Evolutionary conservation across 208 protist genomes (phyloP).

Genomic region (Leishmania guyanensis): DNA sequence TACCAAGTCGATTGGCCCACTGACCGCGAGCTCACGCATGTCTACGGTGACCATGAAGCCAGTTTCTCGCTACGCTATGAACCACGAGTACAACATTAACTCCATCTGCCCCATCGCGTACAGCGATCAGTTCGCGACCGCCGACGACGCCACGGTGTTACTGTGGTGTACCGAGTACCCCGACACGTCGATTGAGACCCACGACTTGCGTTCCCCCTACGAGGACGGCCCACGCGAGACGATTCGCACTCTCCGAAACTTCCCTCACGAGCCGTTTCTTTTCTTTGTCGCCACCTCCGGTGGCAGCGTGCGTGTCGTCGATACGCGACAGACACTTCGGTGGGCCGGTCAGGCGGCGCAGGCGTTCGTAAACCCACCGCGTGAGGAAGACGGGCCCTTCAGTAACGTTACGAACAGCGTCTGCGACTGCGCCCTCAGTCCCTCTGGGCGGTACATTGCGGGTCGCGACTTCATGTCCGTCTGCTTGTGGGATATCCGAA

Average conservation of each 20-base stretch:
- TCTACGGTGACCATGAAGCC: slow-evolving; percentile 73
- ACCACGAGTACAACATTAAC: slow-evolving; percentile 89
- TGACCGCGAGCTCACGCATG: slow-evolving; percentile 38
- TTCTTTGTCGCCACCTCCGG: slow-evolving; percentile 77
- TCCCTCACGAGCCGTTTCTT: slow-evolving; percentile 85
- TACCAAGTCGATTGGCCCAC: slow-evolving; percentile 49
- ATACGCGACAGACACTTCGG: slow-evolving; percentile 78
- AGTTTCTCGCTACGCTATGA: slow-evolving; percentile 70
- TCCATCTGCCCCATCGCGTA: slow-evolving; percentile 74
- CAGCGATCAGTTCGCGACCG: slow-evolving; percentile 80
- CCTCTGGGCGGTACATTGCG: slow-evolving; percentile 81
- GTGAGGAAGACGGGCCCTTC: slow-evolving; percentile 48
- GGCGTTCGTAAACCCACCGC: slow-evolving; percentile 60
- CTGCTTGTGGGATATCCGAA: slow-evolving; percentile 85
- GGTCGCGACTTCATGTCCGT: slow-evolving; percentile 82
- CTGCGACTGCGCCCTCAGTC: slow-evolving; percentile 82
- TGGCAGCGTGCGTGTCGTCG: slow-evolving; percentile 77
- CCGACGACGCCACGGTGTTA: slow-evolving; percentile 81
- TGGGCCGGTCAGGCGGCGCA: slow-evolving; percentile 68
- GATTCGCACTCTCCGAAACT: slow-evolving; percentile 62
- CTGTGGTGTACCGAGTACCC: slow-evolving; percentile 90
- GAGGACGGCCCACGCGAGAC: slow-evolving; percentile 56
- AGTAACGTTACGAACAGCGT: slow-evolving; percentile 66
- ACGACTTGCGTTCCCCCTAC: slow-evolving; percentile 64
- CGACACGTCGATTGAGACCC: slow-evolving; percentile 83